phyloP scores from a whole-genome alignment of 495 filamentous ascomycete genomes.

The Penicillium bovifimosum region DNA sequence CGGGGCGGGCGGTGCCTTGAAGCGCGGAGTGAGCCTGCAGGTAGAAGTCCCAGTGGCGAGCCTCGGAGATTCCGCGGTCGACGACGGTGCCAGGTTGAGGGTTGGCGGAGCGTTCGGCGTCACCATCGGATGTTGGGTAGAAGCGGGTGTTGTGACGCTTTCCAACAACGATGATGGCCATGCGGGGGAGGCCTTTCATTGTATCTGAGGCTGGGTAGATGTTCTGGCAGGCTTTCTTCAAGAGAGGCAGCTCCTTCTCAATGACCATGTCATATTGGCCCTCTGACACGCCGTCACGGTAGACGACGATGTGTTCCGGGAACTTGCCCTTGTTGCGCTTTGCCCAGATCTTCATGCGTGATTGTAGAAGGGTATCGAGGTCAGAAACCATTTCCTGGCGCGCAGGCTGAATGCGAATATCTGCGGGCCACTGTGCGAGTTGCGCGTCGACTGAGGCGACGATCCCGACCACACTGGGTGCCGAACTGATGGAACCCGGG shows the following conservation, averaged over 20 bases:
- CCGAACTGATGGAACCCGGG: constrained; percentile 51
- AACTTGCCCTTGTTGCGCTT: constrained; percentile 39
- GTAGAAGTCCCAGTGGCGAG: constrained; percentile 77
- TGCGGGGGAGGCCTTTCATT: constrained; percentile 45
- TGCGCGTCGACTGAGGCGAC: constrained; percentile 17
- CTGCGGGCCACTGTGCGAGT: constrained; percentile 29
- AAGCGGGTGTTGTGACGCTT: constrained; percentile 92
- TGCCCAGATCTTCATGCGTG: constrained; percentile 58
- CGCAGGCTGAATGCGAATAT: constrained; percentile 22
- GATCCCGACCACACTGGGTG: constrained; percentile 60
- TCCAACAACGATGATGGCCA: constrained; percentile 51
- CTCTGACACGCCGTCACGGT: constrained; percentile 89
- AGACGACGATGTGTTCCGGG: constrained; percentile 75
- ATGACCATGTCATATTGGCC: constrained; percentile 66
- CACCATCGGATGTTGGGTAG: constrained; percentile 51
- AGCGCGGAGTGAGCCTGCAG: constrained; percentile 79
- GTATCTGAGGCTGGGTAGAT: constrained; percentile 45
- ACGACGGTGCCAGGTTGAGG: constrained; percentile 74
- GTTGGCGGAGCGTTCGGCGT: constrained; percentile 54
- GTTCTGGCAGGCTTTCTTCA: constrained; percentile 53
- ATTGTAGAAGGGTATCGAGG: constrained; percentile 50
- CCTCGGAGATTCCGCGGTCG: constrained; percentile 74
- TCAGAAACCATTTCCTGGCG: constrained; percentile 30
- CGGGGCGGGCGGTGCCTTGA: constrained; percentile 77
- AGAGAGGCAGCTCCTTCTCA: constrained; percentile 48